Percentiles rank a stretch among this genome's conserved stretches.
Evolutionary conservation across 2,329 filamentous ascomycete genomes (phyloP).

Genomic region (Pseudogymnoascus destructans): DNA sequence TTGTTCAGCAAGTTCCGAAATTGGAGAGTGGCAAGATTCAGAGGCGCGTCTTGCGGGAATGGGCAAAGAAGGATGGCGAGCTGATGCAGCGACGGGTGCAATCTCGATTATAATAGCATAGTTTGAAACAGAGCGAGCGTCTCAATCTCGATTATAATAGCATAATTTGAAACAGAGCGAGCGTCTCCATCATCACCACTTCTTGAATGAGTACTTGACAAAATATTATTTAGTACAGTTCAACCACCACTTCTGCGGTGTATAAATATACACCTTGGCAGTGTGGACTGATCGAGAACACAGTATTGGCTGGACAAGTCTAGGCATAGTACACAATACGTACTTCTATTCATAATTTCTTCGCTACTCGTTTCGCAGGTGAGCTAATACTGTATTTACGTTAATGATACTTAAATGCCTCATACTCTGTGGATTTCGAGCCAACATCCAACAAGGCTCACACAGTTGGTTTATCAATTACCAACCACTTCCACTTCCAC

Average conservation of each 20-base stretch:
- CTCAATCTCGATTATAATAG: neutral
- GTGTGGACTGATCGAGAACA: neutral
- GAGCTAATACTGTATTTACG: neutral
- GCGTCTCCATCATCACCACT: neutral
- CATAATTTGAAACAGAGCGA: neutral
- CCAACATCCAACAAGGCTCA: neutral
- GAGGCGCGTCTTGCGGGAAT: conserved; percentile 41
- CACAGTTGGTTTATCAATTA: neutral
- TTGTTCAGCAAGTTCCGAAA: conserved; percentile 44
- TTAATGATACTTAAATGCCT: neutral
- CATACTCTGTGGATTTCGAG: neutral
- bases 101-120: neutral
- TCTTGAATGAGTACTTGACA: neutral
- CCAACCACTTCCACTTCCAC: neutral
- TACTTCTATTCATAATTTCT: neutral
- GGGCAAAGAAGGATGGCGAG: conserved; percentile 40
- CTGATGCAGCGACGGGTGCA: conserved; percentile 19
- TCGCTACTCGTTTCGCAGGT: neutral
- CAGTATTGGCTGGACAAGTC: neutral
- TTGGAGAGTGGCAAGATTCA: conserved; percentile 45
- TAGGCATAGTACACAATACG: neutral
- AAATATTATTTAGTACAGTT: neutral
- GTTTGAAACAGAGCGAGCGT: neutral
- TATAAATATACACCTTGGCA: neutral
- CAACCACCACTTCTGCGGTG: neutral